phyloP scores from a whole-genome alignment of 192 early-diverging fungal genomes.

The Umbelopsis sp. region DNA sequence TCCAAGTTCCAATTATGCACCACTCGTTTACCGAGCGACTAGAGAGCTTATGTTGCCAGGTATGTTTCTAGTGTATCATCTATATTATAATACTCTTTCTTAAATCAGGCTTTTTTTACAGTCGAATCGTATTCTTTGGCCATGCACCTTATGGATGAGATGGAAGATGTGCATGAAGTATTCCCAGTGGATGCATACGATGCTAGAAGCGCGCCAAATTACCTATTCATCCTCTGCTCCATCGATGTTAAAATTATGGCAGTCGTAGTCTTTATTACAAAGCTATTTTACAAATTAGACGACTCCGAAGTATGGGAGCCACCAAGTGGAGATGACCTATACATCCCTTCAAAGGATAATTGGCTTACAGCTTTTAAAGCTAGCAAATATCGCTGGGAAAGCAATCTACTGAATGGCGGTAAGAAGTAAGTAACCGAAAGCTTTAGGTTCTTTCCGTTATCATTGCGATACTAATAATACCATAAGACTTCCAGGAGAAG shows the following conservation, averaged over 20 bases:
- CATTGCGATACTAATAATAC: not conserved
- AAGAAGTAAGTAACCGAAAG: not conserved
- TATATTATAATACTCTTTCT: not conserved
- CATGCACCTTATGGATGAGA: not conserved
- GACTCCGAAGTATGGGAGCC: not conserved
- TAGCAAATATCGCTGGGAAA: not conserved
- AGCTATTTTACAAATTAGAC: slow-evolving; percentile 2
- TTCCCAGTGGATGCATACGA: not conserved
- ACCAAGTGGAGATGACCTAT: not conserved
- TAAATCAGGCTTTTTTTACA: not conserved
- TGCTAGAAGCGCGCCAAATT: not conserved
- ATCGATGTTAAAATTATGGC: slow-evolving; percentile 12
- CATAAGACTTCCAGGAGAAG: not conserved
- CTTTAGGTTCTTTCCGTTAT: not conserved
- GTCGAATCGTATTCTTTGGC: not conserved
- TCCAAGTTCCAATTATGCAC: slow-evolving; percentile 23
- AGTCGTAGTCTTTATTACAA: not conserved
- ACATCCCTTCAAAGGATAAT: not conserved
- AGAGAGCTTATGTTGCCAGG: slow-evolving; percentile 37
- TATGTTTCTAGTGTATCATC: not conserved
- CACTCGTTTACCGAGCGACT: slow-evolving; percentile 27
- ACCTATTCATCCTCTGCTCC: not conserved
- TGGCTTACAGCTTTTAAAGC: not conserved
- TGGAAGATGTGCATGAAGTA: not conserved
- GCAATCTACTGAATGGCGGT: slow-evolving; percentile 1